Evolutionary conservation across 768 basidiomycete genomes (phyloP), one percentile per base, ranked within the genome.

Genomic region (Cyclocybe cylindracea): DNA sequence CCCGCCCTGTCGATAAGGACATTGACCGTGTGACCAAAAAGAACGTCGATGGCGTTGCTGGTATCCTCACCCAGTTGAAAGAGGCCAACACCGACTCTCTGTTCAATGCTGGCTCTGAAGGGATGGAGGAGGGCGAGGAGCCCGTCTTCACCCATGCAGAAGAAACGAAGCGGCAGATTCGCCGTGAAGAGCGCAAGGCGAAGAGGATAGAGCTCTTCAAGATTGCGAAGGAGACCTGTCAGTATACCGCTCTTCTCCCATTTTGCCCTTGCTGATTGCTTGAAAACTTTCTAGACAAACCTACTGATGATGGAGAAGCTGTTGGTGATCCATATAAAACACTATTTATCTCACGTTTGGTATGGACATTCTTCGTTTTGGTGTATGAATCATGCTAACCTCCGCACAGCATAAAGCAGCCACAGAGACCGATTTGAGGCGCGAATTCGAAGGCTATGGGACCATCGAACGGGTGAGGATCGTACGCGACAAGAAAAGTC

Each of bases 291-390:
- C 31, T 61, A 98, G 96, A 95, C 73, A 93, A 94, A 66, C 97
- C 97, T 7, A 79, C 88, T 14, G 95, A 96, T 48, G 95, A 99
- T 63, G 50, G 87, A 10, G 86, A 96, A 65, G 95, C 94, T 32
- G 78, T 88, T 38, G 97, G 97, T 2, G 97, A 99, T 65, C 97
- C 97, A 3, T 99, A 98, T 76, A 98, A 98, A 69, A 98, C 97
- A 0, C 77, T 99, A 18, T 99, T 99, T 70, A 94, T 98, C 56
- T 89, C 95, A 33, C 87, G 94, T 59, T 73, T 99, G 66, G 94
- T 95, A 64, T 43, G 35, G 75, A 68, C 4, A 10, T 37, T 33
- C 39, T 10, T 48, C 11, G 47, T 43, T 53, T 48, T 45, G 13
- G 3, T 5, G 36, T 37, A 5, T 14, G n/a, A 14, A 10, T 29